Conservation (phyloP, 179 eudicot species). For the Camellia oleifera region DNA sequence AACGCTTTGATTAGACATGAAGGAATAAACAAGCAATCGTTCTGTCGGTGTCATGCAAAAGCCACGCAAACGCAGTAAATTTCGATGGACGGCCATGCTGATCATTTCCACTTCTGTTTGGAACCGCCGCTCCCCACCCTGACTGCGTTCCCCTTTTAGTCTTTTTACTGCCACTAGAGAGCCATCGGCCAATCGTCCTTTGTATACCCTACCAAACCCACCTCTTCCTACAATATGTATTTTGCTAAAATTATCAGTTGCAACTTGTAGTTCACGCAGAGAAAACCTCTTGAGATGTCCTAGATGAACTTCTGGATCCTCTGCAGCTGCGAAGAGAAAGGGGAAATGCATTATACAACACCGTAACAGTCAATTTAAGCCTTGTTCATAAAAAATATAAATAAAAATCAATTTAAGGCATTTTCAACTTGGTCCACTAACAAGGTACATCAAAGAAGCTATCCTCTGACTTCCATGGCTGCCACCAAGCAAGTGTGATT, state of each 20-base stretch:
- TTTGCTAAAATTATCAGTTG: conserved; percentile 77
- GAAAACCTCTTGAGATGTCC: conserved; percentile 90
- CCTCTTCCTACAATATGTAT: conserved; percentile 78
- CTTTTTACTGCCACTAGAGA: conserved; percentile 82
- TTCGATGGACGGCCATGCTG: conserved; percentile 94
- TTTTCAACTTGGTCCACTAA: conserved; percentile 29
- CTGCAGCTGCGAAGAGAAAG: conserved; percentile 62
- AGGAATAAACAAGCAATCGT: conserved; percentile 81
- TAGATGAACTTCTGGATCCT: conserved; percentile 84
- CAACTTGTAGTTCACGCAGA: conserved; percentile 79
- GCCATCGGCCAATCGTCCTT: conserved; percentile 89
- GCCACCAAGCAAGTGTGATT: conserved; percentile 73
- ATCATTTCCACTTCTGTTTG: conserved; percentile 93
- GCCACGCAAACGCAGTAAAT: conserved; percentile 75
- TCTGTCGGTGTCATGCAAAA: conserved; percentile 98
- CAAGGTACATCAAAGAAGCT: conserved; percentile 29
- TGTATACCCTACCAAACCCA: conserved; percentile 90
- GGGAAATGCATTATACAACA: not conserved
- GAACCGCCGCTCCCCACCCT: conserved; percentile 86
- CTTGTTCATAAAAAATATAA: not conserved
- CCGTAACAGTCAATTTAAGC: not conserved
- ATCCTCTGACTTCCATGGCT: conserved; percentile 27
- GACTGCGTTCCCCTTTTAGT: conserved; percentile 69
- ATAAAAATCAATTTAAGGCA: not conserved
- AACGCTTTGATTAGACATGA: conserved; percentile 84